Base-by-base conservation (phyloP, 257 asterid species). In the Leonotis leonurus region DNA sequence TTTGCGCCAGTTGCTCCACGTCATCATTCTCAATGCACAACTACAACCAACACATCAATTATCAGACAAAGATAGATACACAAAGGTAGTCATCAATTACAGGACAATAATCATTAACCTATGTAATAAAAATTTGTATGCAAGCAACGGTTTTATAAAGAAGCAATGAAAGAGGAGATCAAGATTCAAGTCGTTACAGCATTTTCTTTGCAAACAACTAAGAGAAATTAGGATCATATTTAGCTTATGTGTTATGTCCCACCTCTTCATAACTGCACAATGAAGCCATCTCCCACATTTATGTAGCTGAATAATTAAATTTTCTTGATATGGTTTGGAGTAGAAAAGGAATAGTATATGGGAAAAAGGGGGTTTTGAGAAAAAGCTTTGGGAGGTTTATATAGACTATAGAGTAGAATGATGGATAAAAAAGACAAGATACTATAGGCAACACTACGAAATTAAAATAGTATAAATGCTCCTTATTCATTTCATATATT, bases 251-350 rank as follows among this genome's bases (percentile, higher is more conserved):
- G n/a, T n/a, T n/a, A n/a, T n/a, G n/a, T n/a, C n/a, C 43, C 46
- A 89, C 97, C 97, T 84, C 83, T 52, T 82, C 77, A 63, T 76
- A 84, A 68, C 69, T 74, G 89, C 89, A 89, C 5, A 78, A 54
- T 60, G 87, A 70, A 70, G 81, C 64, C 73, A 86, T 75, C 27
- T 84, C 95, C n/a, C 73, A 85, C 88, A 85, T 85, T n/a, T 74
- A 36, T 46, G 43, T 43, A 45, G 44, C 20, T 43, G 24, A 16
- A 25, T 64, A 36, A 8, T n/a, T 29, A 10, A 16, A 8, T 16
- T 21, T 51, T 48, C 41, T 39, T 60, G 46, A 61, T 29, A 44
- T 27, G 41, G 58, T 46, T 25, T 30, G 39, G 9, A 5, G 39
- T 6, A 33, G 60, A 75, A 29, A 73, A 46, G 57, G 58, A 32